Conservation (phyloP, 495 filamentous ascomycete species). For the Penicillium fimorum region DNA sequence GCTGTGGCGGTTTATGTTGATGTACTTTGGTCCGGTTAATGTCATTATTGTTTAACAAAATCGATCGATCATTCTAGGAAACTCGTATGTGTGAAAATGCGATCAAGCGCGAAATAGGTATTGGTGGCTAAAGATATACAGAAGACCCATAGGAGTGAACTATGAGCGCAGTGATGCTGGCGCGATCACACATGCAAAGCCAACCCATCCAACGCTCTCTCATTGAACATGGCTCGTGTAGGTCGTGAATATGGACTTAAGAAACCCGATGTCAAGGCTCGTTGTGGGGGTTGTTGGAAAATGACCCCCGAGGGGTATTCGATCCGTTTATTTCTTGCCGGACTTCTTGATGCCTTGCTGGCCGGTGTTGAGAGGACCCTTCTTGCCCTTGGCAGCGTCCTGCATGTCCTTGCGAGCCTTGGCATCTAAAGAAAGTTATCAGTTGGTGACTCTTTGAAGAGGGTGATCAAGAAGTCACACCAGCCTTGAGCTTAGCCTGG, state of each 20-base stretch:
- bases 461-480: constrained; percentile 42
- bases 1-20: not conserved
- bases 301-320: constrained; percentile 1
- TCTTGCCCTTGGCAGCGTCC: constrained; percentile 59
- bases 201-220: constrained; percentile 15
- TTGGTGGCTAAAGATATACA: constrained; percentile 14
- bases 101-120: constrained; percentile 9
- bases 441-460: not conserved
- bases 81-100: constrained; percentile 6
- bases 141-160: not conserved
- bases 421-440: constrained; percentile 52
- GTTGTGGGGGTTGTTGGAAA: not conserved
- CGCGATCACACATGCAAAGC: constrained; percentile 6
- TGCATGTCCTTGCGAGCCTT: constrained; percentile 75
- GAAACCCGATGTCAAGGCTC: constrained; percentile 1
- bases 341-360: constrained; percentile 87
- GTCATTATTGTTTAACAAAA: not conserved
- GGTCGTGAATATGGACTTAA: constrained; percentile 29
- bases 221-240: constrained; percentile 34
- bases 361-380: constrained; percentile 67
- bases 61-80: not conserved
- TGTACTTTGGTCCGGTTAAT: not conserved
- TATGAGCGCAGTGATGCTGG: constrained; percentile 6
- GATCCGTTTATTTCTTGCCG: constrained; percentile 69
- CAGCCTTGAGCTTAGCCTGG: constrained; percentile 69